Evolutionary conservation across 768 basidiomycete species (phyloP).

Genomic region (Chalciporus piperatus): DNA sequence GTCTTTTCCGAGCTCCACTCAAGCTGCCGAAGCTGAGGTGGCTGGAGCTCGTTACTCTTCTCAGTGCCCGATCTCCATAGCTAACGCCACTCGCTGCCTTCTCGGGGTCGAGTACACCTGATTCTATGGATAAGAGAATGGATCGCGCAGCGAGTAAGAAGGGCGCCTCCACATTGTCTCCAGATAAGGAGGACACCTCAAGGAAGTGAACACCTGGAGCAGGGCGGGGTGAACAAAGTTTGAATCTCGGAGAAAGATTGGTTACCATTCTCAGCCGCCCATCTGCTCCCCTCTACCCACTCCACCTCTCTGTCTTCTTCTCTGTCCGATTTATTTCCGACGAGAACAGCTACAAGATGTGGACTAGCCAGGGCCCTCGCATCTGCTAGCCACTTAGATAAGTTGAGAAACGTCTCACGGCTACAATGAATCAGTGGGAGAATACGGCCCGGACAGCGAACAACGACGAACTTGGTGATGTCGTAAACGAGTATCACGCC

Average conservation of each 20-base stretch:
- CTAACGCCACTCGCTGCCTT: conserved; percentile 93
- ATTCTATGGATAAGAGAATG: conserved; percentile 87
- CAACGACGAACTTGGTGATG: conserved; percentile 69
- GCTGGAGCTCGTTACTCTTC: conserved; percentile 89
- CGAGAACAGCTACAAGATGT: conserved; percentile 83
- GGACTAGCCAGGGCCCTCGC: conserved; percentile 91
- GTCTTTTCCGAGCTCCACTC: conserved; percentile 61
- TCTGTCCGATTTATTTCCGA: conserved; percentile 93
- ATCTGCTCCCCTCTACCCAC: conserved; percentile 90
- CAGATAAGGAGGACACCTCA: conserved; percentile 87
- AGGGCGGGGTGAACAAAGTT: conserved; percentile 2
- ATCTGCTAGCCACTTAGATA: conserved; percentile 90
- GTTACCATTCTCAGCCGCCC: conserved; percentile 94
- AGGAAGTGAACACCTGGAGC: conserved; percentile 86
- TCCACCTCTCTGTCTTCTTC: conserved; percentile 96
- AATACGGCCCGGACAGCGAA: background rate
- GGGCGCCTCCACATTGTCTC: conserved; percentile 92
- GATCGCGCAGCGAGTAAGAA: conserved; percentile 86
- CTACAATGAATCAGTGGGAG: conserved; percentile 39
- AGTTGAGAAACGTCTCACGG: conserved; percentile 80
- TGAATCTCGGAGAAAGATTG: conserved; percentile 4
- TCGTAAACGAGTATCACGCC: conserved; percentile 92
- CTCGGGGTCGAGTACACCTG: conserved; percentile 88
- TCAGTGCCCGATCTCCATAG: conserved; percentile 91
- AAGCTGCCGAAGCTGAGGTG: conserved; percentile 83